phyloP scores from a whole-genome alignment of 169 alveolate species.

The Cryptosporidium tyzzeri region DNA sequence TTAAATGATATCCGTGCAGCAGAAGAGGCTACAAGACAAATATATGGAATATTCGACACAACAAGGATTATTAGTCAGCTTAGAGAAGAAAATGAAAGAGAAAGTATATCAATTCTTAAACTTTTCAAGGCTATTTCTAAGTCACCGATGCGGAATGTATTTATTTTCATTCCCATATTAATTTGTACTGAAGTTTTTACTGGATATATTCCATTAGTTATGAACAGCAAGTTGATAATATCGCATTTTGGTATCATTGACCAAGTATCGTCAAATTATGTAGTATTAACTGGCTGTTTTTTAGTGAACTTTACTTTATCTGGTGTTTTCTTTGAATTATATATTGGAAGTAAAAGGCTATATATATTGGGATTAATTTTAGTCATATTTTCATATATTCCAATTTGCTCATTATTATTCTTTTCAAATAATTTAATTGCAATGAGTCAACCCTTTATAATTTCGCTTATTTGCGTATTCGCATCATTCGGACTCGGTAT shows the following conservation, averaged over 20 bases:
- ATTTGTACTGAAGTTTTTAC: conserved; percentile 40
- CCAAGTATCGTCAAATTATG: conserved; percentile 10
- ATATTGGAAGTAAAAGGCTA: conserved; percentile 51
- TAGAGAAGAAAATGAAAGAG: conserved; percentile 16
- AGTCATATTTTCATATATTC: conserved; percentile 8
- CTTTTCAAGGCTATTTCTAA: neutral
- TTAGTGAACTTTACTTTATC: conserved; percentile 51
- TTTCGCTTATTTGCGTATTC: neutral
- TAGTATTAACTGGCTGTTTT: conserved; percentile 43
- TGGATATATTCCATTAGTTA: conserved; percentile 31
- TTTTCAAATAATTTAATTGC: neutral
- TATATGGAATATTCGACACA: conserved; percentile 42
- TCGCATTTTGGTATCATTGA: neutral
- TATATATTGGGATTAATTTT: conserved; percentile 17
- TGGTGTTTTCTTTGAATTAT: conserved; percentile 57
- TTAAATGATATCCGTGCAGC: conserved; percentile 33
- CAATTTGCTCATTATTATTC: conserved; percentile 32
- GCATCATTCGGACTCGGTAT: conserved; percentile 58
- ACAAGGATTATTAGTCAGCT: conserved; percentile 44
- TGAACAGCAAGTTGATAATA: conserved; percentile 2
- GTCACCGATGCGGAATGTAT: conserved; percentile 11
- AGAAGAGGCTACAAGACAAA: conserved; percentile 22
- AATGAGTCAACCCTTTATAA: neutral
- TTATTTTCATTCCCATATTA: conserved; percentile 36
- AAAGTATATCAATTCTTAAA: neutral